Base-by-base conservation (phyloP, 2,329 filamentous ascomycete genomes). In the Leptographium lundbergii region DNA sequence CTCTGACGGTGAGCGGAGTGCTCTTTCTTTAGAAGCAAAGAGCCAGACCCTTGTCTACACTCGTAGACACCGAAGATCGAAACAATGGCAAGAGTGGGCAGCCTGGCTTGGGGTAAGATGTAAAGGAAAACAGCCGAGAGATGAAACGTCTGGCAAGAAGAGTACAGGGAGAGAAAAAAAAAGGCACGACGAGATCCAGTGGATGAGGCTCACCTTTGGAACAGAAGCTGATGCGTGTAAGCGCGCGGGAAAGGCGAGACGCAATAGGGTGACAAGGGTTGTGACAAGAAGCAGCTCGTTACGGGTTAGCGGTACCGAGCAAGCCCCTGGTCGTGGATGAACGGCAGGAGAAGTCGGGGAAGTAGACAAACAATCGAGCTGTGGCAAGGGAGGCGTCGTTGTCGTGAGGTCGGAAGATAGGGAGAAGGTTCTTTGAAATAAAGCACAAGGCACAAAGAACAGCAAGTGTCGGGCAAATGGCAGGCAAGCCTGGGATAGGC, bases 231-330 rank as follows among this genome's bases (percentile, higher is more conserved):
- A 22, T n/a, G 13, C 54, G 61, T 56, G 19, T 61, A 61, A 60
- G 61, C 61, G 61, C 61, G 61, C 61, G 61, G 59, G 47, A 63
- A 39, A 29, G 57, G 39, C 52, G 55, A 57, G 57, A 45, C 34
- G 17, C 24, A 11, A 17, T 13, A 24, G 47, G n/a, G n/a, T n/a
- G 45, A 47, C 45, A 11, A 47, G 45, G 47, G 47, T 50, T 3
- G 14, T 2, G 24, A 51, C 24, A 24, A 17, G 24, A 14, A 29
- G 34, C 34, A 3, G 4, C 36, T 39, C 36, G 13, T 39, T 39
- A 17, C 36, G 17, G 36, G 14, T 39, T 39, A 39, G 36, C 36
- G 13, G 36, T 39, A 2, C 13, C 14, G 36, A 39, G 6, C 13
- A 17, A 9, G 14, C 36, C 36, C 36, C 36, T 39, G 36, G 36